phyloP scores from a whole-genome alignment of 2,329 filamentous ascomycete genomes.

The Arthrobotrys musiformis region DNA sequence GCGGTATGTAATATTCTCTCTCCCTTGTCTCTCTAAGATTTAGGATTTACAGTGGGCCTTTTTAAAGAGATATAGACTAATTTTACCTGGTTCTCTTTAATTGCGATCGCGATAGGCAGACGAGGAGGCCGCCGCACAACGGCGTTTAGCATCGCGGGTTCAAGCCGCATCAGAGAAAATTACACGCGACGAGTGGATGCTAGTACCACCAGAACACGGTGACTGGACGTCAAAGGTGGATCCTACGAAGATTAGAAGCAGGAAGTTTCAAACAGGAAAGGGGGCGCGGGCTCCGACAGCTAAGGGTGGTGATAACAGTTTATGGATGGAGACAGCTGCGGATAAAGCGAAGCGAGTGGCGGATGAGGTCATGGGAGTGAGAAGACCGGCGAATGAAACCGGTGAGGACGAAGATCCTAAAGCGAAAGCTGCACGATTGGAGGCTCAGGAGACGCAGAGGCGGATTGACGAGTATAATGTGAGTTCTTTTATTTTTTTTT shows the following conservation, averaged over 20 bases:
- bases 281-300: constrained; percentile 66
- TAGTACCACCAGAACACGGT: constrained; percentile 72
- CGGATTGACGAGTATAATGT: constrained; percentile 71
- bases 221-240: constrained; percentile 74
- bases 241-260: constrained; percentile 82
- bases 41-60: constrained; percentile 7
- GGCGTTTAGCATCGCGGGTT: constrained; percentile 61
- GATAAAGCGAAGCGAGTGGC: constrained; percentile 83
- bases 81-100: constrained; percentile 20
- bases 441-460: constrained; percentile 65
- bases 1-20: constrained; percentile 22
- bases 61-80: background rate
- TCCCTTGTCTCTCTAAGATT: background rate
- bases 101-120: constrained; percentile 55
- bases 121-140: constrained; percentile 57
- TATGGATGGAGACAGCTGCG: constrained; percentile 93
- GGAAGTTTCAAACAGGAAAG: constrained; percentile 82
- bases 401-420: constrained; percentile 53
- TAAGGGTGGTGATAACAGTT: constrained; percentile 67
- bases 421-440: constrained; percentile 58
- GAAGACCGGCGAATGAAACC: constrained; percentile 59
- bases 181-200: constrained; percentile 86
- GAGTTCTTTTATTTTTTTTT: too few relatives aligned
- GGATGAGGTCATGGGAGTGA: constrained; percentile 82
- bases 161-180: constrained; percentile 64